phyloP scores from a whole-genome alignment of 1,284 basidiomycete species.

The Ganoderma sinense region DNA sequence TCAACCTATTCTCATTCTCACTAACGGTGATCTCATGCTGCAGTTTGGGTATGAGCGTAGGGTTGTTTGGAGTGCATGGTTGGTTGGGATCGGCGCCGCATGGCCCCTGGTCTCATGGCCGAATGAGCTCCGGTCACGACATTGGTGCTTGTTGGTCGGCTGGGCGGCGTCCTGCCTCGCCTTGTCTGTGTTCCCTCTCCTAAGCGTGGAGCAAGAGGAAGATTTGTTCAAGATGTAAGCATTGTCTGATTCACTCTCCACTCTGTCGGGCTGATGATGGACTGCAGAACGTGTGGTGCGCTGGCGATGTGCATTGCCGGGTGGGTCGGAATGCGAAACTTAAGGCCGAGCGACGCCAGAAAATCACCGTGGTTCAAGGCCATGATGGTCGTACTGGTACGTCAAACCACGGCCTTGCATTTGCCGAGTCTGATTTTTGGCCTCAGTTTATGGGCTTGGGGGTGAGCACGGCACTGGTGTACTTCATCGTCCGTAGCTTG shows the following conservation, averaged over 20 bases:
- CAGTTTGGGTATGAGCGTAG: slow-evolving; percentile 76
- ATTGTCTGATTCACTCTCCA: neutral
- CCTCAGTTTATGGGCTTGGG: slow-evolving; percentile 18
- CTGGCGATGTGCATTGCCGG: slow-evolving; percentile 18
- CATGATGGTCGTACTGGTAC: slow-evolving; percentile 1
- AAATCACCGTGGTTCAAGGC: slow-evolving; percentile 15
- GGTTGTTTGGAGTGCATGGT: slow-evolving; percentile 76
- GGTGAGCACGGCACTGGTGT: slow-evolving; percentile 19
- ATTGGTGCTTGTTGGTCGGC: slow-evolving; percentile 41
- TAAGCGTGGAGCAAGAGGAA: slow-evolving; percentile 80
- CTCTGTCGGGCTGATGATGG: neutral
- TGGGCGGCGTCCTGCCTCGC: slow-evolving; percentile 66
- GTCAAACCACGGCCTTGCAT: no score
- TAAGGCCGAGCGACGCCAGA: neutral
- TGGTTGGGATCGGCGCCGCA: slow-evolving; percentile 65
- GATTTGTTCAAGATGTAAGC: slow-evolving; percentile 65
- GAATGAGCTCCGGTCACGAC: slow-evolving; percentile 32
- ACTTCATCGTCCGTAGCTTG: slow-evolving; percentile 21
- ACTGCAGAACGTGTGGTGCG: slow-evolving; percentile 11
- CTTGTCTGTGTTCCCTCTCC: slow-evolving; percentile 74
- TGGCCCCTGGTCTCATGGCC: slow-evolving; percentile 74
- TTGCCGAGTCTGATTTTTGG: no score
- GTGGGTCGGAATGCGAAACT: neutral
- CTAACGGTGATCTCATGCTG: neutral
- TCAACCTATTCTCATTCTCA: no score